These are phyloP conservation scores for Ensete ventricosum DNA, from an alignment of 176 grass and related monocot genomes.

Conservation along the genomic window DNA sequence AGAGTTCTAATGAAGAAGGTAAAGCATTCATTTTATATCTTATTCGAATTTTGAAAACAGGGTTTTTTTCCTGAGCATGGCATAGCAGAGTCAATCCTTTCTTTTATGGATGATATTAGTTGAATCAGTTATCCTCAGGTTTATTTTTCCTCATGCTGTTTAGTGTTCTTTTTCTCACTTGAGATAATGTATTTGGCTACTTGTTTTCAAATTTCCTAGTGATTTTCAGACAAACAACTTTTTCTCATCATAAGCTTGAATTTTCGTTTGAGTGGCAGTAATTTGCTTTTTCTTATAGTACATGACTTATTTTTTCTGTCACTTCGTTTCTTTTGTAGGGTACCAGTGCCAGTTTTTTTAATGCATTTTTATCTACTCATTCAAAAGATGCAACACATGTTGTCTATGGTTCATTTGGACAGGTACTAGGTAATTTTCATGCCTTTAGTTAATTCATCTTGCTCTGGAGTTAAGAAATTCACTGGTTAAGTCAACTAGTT, in stretches of 20 bases:
- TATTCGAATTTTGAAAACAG: neutral
- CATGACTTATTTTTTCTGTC: neutral
- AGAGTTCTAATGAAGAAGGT: constrained; percentile 47
- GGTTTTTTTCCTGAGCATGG: neutral
- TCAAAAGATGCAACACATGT: constrained; percentile 14
- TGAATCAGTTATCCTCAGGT: neutral
- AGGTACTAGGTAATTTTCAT: constrained; percentile 28
- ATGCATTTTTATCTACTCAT: constrained; percentile 19
- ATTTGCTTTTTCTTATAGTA: neutral
- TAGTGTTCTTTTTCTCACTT: neutral
- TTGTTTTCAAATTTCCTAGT: no score
- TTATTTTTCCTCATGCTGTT: neutral
- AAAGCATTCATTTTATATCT: neutral
- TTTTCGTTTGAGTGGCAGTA: neutral
- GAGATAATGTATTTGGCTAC: no score
- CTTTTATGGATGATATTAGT: neutral
- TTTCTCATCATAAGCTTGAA: neutral
- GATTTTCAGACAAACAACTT: neutral
- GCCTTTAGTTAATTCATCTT: constrained; percentile 3
- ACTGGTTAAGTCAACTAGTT: neutral
- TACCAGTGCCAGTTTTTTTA: constrained; percentile 23
- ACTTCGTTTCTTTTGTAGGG: constrained; percentile 20
- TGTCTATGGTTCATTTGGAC: constrained; percentile 17
- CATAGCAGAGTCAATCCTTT: neutral
- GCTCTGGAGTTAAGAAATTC: neutral